Base-by-base conservation (phyloP, 495 filamentous ascomycete species). In the Neurospora tetraspora region DNA sequence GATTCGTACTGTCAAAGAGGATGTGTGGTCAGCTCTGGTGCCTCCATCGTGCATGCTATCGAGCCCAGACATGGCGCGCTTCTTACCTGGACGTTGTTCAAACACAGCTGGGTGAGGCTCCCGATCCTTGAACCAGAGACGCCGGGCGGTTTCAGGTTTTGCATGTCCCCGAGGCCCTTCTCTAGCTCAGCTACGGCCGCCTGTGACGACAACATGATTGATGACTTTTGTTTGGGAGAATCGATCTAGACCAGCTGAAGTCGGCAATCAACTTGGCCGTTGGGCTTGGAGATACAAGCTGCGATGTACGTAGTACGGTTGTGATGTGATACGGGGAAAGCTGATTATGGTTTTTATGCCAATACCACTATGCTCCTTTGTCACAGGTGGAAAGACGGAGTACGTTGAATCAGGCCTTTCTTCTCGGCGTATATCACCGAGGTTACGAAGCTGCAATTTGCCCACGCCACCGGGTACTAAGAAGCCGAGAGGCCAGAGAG, bases 31-130 rank as follows among this genome's bases (percentile, higher is more conserved):
- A 83, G 83, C 77, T 76, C 73, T 71, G 45, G 53, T 65, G 37
- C 70, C 71, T 37, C 71, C 59, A 53, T 39, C 65, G 69, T 39
- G 39, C 31, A 16, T 20, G 5, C 43, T 27, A 9, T 11, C 20
- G 37, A 12, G 42, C 16, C 71, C 39, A 36, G 61, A 40, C 23
- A 27, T 31, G 37, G 12, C 61, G 37, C 27, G 23, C 38, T 72
- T 79, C 91, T 86, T 92, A 98, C 96, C 92, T 98, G 92, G 76
- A 98, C 91, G 80, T 98, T 97, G 74, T 90, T 88, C 71, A 91
- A 91, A 83, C 94, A 98, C 34, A 97, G 88, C 23, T 87, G 81
- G 9, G 94, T 98, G 82, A 98, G 91, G 80, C 90, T 88, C 61
- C 84, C 85, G 81, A 99, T 97, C 83, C 95, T 95, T 53, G 92